Base-by-base conservation (phyloP, 495 filamentous ascomycete species). In the Aspergillus incahuasiensis region DNA sequence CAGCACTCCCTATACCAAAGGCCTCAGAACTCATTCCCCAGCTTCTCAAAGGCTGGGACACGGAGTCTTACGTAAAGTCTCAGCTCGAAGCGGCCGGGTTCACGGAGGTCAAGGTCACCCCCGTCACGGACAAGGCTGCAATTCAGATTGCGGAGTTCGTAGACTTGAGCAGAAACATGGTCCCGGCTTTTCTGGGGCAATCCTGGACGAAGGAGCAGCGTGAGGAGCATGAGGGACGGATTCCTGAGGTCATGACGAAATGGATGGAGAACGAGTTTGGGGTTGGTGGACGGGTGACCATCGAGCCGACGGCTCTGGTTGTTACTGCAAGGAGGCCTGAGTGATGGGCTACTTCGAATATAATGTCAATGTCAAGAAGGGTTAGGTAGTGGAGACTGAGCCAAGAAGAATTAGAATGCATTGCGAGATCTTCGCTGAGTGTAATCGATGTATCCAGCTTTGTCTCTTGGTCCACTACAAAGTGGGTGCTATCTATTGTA, bases 201-300 rank as follows among this genome's bases (percentile, higher is more conserved):
- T 74, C 62, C 21, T 76, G 72, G 71, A 68, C 66, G 7, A 67
- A 70, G 24, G 49, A 64, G 38, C 65, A 73, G 63, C 64, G 62
- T 19, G 42, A 65, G 28, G 46, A 65, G 25, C 32, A 55, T 52
- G 54, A 45, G 8, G 59, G 55, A 2, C 60, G 67, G 34, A 55
- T 72, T 18, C 57, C 55, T 11, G 54, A 56, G 18, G 68, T 61
- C 0, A n/a, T 76, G 42, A 52, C 60, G 55, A 56, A 59, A 48
- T 72, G 69, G 40, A 41, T 76, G 48, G 62, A 63, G 18, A 59
- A 60, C 34, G 59, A 50, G 15, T 75, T 68, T 55, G 71, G 70
- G 3, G 52, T 57, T 16, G 56, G 68, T 20, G 67, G 60, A 11
- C 55, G 66, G 5, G 59, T 74, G 30, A 54, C 56, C 1, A 64